Percentiles rank a stretch among this genome's conserved stretches.
Conservation (phyloP, 257 asterid genomes). For the Orobanche coerulescens region DNA sequence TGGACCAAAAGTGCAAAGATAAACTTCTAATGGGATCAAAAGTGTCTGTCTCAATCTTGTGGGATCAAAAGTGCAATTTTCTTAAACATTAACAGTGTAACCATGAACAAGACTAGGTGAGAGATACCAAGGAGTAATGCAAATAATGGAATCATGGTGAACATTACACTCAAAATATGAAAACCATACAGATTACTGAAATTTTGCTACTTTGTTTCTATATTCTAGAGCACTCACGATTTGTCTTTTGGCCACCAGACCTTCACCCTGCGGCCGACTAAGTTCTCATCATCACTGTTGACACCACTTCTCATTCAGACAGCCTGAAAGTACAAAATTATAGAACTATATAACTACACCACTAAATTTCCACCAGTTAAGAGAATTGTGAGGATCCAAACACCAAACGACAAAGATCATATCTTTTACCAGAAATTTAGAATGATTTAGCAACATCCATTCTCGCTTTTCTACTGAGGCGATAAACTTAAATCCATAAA, state of each 20-base stretch:
- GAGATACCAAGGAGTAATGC: not conserved
- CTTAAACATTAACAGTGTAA: too few relatives aligned
- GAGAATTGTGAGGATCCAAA: too few relatives aligned
- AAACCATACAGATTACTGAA: not conserved
- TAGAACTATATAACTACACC: too few relatives aligned
- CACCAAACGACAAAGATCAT: not conserved
- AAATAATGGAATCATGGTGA: not conserved
- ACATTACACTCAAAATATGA: not conserved
- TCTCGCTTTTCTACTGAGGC: too few relatives aligned
- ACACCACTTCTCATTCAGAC: slow-evolving; percentile 18
- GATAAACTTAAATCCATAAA: not conserved
- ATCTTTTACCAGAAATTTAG: too few relatives aligned
- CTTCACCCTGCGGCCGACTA: slow-evolving; percentile 44
- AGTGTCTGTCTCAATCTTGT: too few relatives aligned
- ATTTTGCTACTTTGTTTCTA: not conserved
- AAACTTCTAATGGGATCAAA: too few relatives aligned
- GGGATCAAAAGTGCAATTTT: too few relatives aligned
- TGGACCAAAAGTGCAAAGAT: too few relatives aligned
- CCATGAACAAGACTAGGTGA: not conserved
- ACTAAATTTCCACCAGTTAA: too few relatives aligned
- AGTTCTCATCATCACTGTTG: slow-evolving; percentile 30
- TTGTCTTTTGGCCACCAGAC: slow-evolving; percentile 52
- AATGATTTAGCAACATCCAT: not conserved
- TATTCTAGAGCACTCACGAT: slow-evolving; percentile 31
- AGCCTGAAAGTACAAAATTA: slow-evolving; percentile 34